Conservation (phyloP, 257 asterid genomes). For the Pogostemon cablin region DNA sequence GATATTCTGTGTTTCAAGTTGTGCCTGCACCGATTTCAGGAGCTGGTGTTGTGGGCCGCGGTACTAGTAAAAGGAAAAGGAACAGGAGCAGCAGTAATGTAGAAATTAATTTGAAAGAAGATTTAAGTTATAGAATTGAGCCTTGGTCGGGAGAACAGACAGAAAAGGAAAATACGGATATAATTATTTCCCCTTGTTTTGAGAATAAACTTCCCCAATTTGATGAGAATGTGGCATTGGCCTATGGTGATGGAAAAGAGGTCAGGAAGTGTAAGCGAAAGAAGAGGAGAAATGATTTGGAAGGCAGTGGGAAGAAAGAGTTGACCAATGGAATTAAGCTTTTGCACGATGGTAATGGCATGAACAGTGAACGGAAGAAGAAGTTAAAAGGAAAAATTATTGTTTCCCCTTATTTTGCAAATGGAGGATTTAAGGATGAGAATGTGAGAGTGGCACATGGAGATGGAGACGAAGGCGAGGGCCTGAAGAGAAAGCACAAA, state of each 20-base stretch:
- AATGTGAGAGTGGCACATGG: constrained; percentile 4
- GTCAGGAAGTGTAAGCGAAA: constrained; percentile 8
- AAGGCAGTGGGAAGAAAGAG: background rate
- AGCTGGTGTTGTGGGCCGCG: too few species aligned
- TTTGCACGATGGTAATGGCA: background rate
- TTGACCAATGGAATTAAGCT: background rate
- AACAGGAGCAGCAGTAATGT: too few species aligned
- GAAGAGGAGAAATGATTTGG: constrained; percentile 4
- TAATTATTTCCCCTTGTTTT: too few species aligned
- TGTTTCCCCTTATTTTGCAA: constrained; percentile 14
- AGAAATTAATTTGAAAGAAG: too few species aligned
- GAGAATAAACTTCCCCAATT: background rate
- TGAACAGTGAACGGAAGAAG: background rate
- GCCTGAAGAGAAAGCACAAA: constrained; percentile 15
- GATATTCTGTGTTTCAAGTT: background rate
- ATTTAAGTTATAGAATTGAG: too few species aligned
- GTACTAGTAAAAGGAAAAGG: too few species aligned
- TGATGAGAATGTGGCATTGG: background rate
- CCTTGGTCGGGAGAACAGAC: too few species aligned
- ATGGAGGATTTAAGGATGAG: background rate
- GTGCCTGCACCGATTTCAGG: too few species aligned
- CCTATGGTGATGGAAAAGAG: too few species aligned
- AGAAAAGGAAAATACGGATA: too few species aligned
- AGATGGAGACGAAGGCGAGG: background rate
- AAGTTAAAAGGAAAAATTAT: background rate